A percentile compares a stretch with the other conserved stretches of the same genome.
phyloP scores from a whole-genome alignment of 441 rosid species.

The Pelargonium australe region DNA sequence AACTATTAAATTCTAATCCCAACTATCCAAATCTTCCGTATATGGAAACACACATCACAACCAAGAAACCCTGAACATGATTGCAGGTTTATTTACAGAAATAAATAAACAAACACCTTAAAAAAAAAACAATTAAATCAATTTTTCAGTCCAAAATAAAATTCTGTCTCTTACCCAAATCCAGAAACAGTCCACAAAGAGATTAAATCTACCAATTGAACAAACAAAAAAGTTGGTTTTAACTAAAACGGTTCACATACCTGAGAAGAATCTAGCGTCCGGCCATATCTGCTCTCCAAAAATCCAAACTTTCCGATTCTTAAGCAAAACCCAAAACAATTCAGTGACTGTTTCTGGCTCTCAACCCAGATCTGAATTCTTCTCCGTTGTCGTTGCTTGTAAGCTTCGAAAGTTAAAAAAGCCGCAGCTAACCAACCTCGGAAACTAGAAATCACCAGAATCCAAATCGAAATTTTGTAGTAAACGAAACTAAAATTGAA shows the following conservation, averaged over 20 bases:
- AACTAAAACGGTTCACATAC: not conserved
- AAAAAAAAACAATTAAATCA: not conserved
- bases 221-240: not conserved
- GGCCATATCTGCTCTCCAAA: slow-evolving; percentile 1
- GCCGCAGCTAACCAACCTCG: not conserved
- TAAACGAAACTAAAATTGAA: not conserved
- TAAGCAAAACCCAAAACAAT: not conserved
- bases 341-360: not conserved
- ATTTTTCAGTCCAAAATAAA: not conserved
- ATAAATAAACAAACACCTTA: not conserved
- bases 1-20: not conserved
- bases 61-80: not conserved
- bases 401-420: not conserved
- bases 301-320: not conserved
- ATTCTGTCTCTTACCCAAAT: not conserved
- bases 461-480: not conserved
- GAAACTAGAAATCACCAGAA: not conserved
- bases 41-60: not conserved
- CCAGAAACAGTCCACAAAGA: not conserved
- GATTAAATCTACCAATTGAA: not conserved
- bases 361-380: not conserved
- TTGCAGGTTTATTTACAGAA: not conserved
- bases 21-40: not conserved
- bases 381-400: not conserved
- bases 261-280: slow-evolving; percentile 3